Evolutionary conservation across 192 early-diverging fungal genomes (phyloP).

Genomic region (Dissophora globulifera): DNA sequence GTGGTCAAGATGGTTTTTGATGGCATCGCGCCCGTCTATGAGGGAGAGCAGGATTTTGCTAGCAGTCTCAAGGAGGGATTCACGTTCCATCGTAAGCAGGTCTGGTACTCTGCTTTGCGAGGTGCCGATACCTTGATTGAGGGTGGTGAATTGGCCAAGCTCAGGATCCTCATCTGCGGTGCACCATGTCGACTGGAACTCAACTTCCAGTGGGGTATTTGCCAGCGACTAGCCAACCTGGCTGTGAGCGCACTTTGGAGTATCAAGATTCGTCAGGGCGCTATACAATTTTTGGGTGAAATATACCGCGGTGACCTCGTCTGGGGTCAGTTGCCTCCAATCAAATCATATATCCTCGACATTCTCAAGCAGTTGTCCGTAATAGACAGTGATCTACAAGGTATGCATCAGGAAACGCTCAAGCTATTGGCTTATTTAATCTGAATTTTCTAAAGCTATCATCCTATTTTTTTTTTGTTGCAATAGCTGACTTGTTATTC

Average conservation of each 20-base stretch:
- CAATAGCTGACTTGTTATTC: neutral
- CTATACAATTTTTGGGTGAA: neutral
- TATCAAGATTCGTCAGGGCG: neutral
- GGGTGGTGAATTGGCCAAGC: neutral
- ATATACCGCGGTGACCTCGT: neutral
- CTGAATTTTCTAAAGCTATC: neutral
- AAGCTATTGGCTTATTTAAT: neutral
- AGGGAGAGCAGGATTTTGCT: neutral
- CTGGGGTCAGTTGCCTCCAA: neutral
- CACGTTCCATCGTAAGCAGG: neutral
- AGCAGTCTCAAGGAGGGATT: conserved; percentile 6
- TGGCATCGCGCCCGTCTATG: neutral
- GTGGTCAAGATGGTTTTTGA: neutral
- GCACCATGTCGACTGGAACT: neutral
- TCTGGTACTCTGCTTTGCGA: conserved; percentile 5
- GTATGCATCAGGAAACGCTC: neutral
- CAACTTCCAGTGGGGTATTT: conserved; percentile 1
- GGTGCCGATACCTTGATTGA: neutral
- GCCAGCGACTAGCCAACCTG: neutral
- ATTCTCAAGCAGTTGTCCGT: conserved; percentile 4
- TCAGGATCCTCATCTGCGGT: neutral
- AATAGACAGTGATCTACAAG: neutral
- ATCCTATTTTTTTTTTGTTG: neutral
- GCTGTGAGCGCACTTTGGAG: neutral
- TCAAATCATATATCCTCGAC: conserved; percentile 3